Base-by-base conservation (phyloP, 441 rosid species). In the Melastoma candidum region DNA sequence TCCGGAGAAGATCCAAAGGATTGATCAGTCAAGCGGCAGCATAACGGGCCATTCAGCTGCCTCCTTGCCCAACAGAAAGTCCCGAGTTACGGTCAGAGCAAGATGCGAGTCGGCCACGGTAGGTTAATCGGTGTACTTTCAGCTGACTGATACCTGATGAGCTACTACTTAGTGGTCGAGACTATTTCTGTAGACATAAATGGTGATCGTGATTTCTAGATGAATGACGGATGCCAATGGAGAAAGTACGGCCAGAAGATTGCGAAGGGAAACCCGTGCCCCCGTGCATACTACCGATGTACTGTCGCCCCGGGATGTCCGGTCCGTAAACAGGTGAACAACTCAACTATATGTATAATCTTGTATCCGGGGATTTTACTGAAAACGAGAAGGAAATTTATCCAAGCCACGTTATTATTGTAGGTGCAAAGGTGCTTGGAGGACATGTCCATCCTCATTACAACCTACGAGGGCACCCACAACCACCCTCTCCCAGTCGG, bases 171-270 rank as follows among this genome's bases (percentile, higher is more conserved):
- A 3, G 41, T 6, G 41, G 8, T 36, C 41, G 1, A 3, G 41
- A 36, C 8, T 36, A 6, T 36, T 36, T 36, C 6, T 9, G 8
- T 36, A 36, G 8, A 4, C 7, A 4, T 9, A 9, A 4, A 36
- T 36, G 6, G 41, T 17, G 41, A 4, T 36, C 41, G 41, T 36
- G 41, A 36, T 36, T 36, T 9, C 41, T 36, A 90, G 98, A 80
- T 87, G 88, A 85, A 82, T 63, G 98, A 90, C 70, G 98, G 98
- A 8, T 87, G 98, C 10, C 98, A 92, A 51, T 92, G 98, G 98
- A 85, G 98, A 49, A 87, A 92, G 76, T 92, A 85, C 4, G 98
- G 98, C 7, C 98, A 92, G 67, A 92, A 92, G 73, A 82, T 90
- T 3, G 87, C 98, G 0, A 92, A 92, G 71, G 96, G 94, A 55